Base-by-base conservation (phyloP, 805 yeast genomes). In the Ogataea pignaliae region DNA sequence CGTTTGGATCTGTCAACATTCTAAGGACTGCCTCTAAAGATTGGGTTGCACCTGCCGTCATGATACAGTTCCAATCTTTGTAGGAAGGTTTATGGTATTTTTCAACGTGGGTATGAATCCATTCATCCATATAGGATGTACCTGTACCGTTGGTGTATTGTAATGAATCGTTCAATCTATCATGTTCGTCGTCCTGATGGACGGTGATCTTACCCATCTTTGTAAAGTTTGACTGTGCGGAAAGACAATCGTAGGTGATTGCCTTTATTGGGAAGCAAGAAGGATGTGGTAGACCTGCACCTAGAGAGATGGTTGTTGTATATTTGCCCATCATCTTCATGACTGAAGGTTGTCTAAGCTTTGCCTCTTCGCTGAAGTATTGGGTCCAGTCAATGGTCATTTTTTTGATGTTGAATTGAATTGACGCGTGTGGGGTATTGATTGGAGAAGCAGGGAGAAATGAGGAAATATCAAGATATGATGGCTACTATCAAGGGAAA, bases 21-120 rank as follows among this genome's bases (percentile, higher is more conserved):
- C 97, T 78, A 59, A 91, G 73, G 18, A 81, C 73, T 3, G 93
- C 76, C 56, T 90, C 97, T 83, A 95, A 83, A 6, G 87, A 78
- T 64, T 86, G 88, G n/a, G 97, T 90, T 69, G 87, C 88, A 52
- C 98, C 98, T 11, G 83, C 76, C 40, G 88, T 77, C 51, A 82
- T 65, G 32, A 88, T 65, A 30, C 79, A 64, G 52, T 76, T 83
- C 96, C 96, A 90, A 61, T 84, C 73, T 12, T 57, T 54, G 47
- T 75, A 77, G 3, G 64, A 64, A n/a, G 72, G 71, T 17, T 60
- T 56, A 57, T 76, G 81, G 43, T 70, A 66, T 46, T 57, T 42
- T 13, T 45, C 48, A 17, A 78, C 70, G 57, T 77, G 79, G 21
- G 67, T 65, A 45, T 56, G 65, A 45, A 72, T 48, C 61, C 71